Percentiles rank a stretch among this genome's conserved stretches.
Conservation (phyloP, 306 rosid species). For the Lathyrus oleraceus region DNA sequence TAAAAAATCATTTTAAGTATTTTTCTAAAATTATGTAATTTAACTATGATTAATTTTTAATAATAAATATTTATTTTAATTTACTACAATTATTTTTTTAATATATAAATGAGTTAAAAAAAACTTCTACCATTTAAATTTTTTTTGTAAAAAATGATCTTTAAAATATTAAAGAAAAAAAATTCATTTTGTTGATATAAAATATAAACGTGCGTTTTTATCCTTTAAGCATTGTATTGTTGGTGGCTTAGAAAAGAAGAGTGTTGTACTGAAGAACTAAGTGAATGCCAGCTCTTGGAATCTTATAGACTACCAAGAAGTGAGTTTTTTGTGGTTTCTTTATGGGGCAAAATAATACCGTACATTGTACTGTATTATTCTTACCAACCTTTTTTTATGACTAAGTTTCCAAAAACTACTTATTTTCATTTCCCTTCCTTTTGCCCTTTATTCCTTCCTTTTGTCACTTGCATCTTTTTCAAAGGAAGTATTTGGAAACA, state of each 20-base stretch:
- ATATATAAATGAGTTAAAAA: too few relatives aligned
- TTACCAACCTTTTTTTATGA: slow-evolving; percentile 29
- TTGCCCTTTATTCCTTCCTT: slow-evolving; percentile 33
- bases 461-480: background rate
- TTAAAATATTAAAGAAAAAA: too few relatives aligned
- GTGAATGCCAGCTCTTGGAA: slow-evolving; percentile 47
- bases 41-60: too few relatives aligned
- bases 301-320: slow-evolving; percentile 30
- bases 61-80: too few relatives aligned
- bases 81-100: too few relatives aligned
- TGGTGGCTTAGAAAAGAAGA: background rate
- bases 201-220: slow-evolving; percentile 1
- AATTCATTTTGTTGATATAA: background rate
- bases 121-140: too few relatives aligned
- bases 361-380: slow-evolving; percentile 30
- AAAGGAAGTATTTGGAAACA: background rate
- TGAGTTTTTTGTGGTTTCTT: slow-evolving; percentile 43
- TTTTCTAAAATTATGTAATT: too few relatives aligned
- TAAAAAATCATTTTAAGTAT: too few relatives aligned
- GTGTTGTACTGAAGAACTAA: background rate
- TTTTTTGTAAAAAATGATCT: too few relatives aligned
- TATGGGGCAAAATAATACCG: slow-evolving; percentile 28
- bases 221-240: background rate
- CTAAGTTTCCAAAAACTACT: background rate
- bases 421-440: slow-evolving; percentile 9